Base-by-base conservation (phyloP, 148 eudicot genomes). In the Nepenthes mirabilis region DNA sequence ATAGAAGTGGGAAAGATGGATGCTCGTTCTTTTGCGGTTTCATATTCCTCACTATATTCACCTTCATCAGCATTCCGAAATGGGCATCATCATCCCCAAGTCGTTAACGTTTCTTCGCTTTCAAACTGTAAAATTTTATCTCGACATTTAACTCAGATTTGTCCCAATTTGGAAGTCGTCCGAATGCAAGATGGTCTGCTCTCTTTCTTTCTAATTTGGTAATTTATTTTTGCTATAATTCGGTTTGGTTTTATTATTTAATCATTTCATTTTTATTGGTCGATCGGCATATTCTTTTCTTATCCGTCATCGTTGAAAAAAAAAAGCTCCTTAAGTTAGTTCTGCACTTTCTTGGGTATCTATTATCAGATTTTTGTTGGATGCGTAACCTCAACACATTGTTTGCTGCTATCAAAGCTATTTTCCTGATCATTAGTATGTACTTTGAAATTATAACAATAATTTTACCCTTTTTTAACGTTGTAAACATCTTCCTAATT, bases 111-210 rank as follows among this genome's bases (percentile, higher is more conserved):
- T 48, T 72, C 79, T 23, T 70, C 77, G 33, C 36, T 69, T 72
- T 68, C 72, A 2, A 72, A 62, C 14, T 54, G 5, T 53, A 60
- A 62, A 12, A 10, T 70, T 58, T 66, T 69, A 33, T 59, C 69
- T 65, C 45, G 34, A 54, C 37, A 63, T 12, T 70, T 58, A 66
- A 55, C 49, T 12, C 75, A 54, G 40, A 40, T 47, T 13, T 63
- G 59, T 37, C n/a, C 33, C 10, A 72, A 43, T 36, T 12, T 72
- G 2, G 72, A 74, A 65, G 80, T 59, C 11, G 66, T 71, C 55
- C 69, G 70, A 68, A 68, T 75, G 74, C 89, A 80, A 77, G 86
- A 83, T 66, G 94, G 94, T 86, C 66, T 59, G 79, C 55, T 66
- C 62, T 50, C 13, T 52, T 48, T 34, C 40, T 14, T 36, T 61